These are phyloP conservation scores for Colletotrichum gigasporum DNA, from an alignment of 2,329 filamentous ascomycete species.

Conservation along the genomic window DNA sequence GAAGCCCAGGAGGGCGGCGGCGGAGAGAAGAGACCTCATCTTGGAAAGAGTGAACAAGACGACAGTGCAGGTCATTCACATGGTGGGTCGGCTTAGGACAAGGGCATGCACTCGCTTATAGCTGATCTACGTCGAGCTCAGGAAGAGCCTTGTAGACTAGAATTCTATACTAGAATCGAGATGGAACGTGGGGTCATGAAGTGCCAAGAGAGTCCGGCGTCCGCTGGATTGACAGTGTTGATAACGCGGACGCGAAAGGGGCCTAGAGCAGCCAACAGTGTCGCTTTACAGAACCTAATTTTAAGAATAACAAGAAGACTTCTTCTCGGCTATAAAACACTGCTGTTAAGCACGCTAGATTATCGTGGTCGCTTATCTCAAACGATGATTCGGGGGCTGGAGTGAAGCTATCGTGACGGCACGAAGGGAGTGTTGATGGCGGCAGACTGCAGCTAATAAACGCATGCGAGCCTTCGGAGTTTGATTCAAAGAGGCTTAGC, in stretches of 20 bases:
- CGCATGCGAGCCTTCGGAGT: neutral
- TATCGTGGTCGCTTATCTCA: no score
- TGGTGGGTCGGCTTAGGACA: neutral
- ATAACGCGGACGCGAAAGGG: neutral
- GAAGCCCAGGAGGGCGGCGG: neutral
- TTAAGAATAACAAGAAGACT: no score
- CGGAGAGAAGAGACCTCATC: neutral
- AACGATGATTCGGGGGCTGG: neutral
- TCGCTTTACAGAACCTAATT: no score
- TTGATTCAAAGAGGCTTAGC: constrained; percentile 3
- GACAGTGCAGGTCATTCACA: neutral
- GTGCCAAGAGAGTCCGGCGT: no score
- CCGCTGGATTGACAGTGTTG: no score
- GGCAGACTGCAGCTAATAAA: neutral
- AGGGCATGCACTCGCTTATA: neutral
- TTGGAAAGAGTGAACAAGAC: neutral
- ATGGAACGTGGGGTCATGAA: no score
- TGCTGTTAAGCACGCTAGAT: no score
- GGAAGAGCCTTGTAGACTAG: no score
- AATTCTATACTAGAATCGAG: no score
- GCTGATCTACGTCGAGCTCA: no score
- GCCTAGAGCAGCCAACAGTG: no score
- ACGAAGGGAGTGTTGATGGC: neutral
- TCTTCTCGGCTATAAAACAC: no score
- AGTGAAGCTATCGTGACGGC: neutral